phyloP scores from a whole-genome alignment of 768 basidiomycete genomes.

The Naganishia antarctica region DNA sequence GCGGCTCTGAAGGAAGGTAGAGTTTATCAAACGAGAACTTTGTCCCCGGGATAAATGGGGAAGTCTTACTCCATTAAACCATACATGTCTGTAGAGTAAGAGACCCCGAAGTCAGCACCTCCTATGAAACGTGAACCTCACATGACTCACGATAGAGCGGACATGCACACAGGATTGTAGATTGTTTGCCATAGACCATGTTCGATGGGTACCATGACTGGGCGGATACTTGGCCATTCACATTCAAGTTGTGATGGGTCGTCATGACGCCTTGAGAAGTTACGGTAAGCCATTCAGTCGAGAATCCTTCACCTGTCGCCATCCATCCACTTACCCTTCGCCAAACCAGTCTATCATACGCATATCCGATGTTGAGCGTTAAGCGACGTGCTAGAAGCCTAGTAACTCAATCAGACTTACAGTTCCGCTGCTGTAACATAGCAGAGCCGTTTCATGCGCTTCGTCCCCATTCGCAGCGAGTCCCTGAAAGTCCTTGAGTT shows the following conservation, averaged over 20 bases:
- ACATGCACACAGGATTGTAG: constrained; percentile 3
- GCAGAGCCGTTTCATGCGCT: constrained; percentile 36
- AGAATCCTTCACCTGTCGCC: background rate
- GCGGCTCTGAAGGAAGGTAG: constrained; percentile 25
- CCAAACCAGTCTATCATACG: constrained; percentile 12
- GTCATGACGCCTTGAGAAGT: constrained; percentile 11
- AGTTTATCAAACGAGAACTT: background rate
- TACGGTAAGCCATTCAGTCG: background rate
- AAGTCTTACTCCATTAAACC: constrained; percentile 18
- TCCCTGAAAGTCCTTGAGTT: background rate
- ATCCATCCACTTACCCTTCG: background rate
- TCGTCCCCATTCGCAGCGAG: constrained; percentile 1
- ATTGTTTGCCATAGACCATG: background rate
- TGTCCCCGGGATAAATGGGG: background rate
- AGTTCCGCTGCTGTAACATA: constrained; percentile 49
- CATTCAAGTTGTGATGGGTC: constrained; percentile 15
- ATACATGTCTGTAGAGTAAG: constrained; percentile 8
- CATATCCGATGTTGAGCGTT: no score
- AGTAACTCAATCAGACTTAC: constrained; percentile 28
- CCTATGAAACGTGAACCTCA: background rate
- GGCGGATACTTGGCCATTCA: constrained; percentile 8
- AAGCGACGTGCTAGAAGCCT: no score
- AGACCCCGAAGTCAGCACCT: background rate
- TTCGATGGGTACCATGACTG: constrained; percentile 4
- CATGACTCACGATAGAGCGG: constrained; percentile 8